Base-by-base conservation (phyloP, 179 eudicot genomes). In the Beta corolliflora region DNA sequence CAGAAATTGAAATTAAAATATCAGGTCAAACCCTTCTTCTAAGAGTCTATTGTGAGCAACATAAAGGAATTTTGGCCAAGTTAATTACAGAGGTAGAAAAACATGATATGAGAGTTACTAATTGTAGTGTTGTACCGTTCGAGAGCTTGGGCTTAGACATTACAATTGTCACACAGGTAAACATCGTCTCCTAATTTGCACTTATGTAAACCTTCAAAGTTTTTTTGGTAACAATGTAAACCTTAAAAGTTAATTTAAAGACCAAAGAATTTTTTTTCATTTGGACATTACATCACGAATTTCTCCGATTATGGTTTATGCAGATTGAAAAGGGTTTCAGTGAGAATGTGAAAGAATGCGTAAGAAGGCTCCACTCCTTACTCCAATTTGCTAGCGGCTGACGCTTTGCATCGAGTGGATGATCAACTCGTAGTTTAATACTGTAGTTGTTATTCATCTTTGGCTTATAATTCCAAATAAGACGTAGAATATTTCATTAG, bases 131-230 rank as follows among this genome's bases (percentile, higher is more conserved):
- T 25, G 54, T 78, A 1, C 65, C 81, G 25, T 78, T 78, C 21
- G 75, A 63, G 15, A 41, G n/a, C 29, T 36, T 68, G 54, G 75
- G 66, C 63, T 5, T 67, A 10, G 65, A 31, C 7, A 21, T 78
- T 36, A 78, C 81, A 41, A 55, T 78, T 41, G 52, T 78, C 54
- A 75, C 81, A 5, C 75, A 78, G 81, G 81, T 78, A 78, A 67
- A 53, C 10, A 36, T 25, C 1, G 3, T 36, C 41, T 36, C 41
- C 41, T 36, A 36, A 36, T 36, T 3, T 36, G 3, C 41, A 36
- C 41, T 36, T 36, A 36, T 36, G 41, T 36, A 36, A 36, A 36
- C 41, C 41, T 36, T 36, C 2, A 36, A 36, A 36, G 41, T n/a
- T 36, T 36, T 36, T 36, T 36, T 36, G 41, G 41, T 36, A 36